phyloP scores from a whole-genome alignment of 1,139 yeast species.

The Candida sojae region DNA sequence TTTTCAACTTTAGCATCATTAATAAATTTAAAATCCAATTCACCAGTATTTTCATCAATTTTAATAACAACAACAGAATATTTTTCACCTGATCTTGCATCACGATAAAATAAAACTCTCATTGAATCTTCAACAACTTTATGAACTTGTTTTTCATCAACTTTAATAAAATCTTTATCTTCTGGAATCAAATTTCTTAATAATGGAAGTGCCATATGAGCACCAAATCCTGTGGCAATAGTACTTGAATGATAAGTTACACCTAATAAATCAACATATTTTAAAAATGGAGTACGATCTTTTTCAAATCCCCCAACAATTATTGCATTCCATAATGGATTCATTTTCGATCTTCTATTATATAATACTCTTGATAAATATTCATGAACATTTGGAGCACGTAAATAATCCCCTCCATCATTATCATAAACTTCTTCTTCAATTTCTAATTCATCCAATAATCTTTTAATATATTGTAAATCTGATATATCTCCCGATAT shows the following conservation, averaged over 20 bases:
- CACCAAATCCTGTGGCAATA: conserved; percentile 95
- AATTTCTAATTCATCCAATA: conserved; percentile 73
- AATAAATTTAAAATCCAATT: conserved; percentile 52
- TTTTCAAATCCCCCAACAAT: conserved; percentile 88
- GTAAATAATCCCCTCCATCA: conserved; percentile 69
- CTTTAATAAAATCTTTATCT: conserved; percentile 71
- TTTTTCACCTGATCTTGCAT: conserved; percentile 89
- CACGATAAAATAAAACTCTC: conserved; percentile 95
- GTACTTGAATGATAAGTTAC: conserved; percentile 88
- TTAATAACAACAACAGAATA: conserved; percentile 82
- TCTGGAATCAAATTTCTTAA: conserved; percentile 80
- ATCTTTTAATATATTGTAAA: conserved; percentile 77
- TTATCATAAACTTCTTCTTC: conserved; percentile 78
- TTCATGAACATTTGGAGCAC: conserved; percentile 87
- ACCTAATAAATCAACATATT: conserved; percentile 88
- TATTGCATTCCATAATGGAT: conserved; percentile 95
- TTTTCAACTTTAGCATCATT: conserved; percentile 65
- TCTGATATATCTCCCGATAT: conserved; percentile 95
- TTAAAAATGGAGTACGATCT: conserved; percentile 66
- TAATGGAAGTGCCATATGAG: conserved; percentile 90
- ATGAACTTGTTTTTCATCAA: conserved; percentile 75
- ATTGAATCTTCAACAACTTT: conserved; percentile 77
- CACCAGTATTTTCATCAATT: conserved; percentile 37
- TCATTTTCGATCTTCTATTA: conserved; percentile 85
- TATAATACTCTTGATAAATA: conserved; percentile 85